phyloP scores from a whole-genome alignment of 805 yeast species.

The Candida awuae region DNA sequence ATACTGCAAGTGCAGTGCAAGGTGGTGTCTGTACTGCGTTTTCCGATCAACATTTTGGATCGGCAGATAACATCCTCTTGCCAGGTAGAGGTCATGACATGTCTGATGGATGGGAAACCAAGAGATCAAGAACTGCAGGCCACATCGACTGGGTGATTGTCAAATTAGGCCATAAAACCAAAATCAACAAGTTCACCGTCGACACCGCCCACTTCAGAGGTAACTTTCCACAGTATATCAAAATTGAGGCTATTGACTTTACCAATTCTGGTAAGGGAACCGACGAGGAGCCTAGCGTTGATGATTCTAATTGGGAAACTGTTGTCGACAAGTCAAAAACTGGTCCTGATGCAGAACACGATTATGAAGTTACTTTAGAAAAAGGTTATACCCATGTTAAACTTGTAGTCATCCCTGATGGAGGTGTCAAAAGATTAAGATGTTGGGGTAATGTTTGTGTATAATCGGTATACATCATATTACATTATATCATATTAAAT shows the following conservation, averaged over 20 bases:
- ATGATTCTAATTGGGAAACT: conserved; percentile 47
- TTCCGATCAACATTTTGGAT: conserved; percentile 91
- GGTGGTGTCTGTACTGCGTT: conserved; percentile 84
- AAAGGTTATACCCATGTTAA: conserved; percentile 58
- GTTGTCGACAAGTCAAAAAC: conserved; percentile 67
- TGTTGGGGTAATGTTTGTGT: conserved; percentile 52
- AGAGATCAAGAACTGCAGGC: conserved; percentile 72
- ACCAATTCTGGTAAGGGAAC: no score
- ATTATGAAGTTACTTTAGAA: conserved; percentile 31
- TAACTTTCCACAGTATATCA: conserved; percentile 79
- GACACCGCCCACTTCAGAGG: conserved; percentile 96
- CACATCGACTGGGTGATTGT: conserved; percentile 91
- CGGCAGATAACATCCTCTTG: conserved; percentile 78
- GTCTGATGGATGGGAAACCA: conserved; percentile 99
- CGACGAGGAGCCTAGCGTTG: conserved; percentile 32
- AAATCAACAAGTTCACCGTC: conserved; percentile 52
- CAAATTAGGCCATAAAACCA: conserved; percentile 61
- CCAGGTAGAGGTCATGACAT: conserved; percentile 95
- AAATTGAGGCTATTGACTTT: conserved; percentile 52
- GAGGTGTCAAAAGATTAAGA: conserved; percentile 88
- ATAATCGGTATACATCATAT: no score
- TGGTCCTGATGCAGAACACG: conserved; percentile 78
- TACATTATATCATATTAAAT: no score
- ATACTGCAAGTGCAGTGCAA: conserved; percentile 71
- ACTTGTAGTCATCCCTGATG: conserved; percentile 86